Conservation (phyloP, 306 rosid genomes). For the Lablab purpureus region DNA sequence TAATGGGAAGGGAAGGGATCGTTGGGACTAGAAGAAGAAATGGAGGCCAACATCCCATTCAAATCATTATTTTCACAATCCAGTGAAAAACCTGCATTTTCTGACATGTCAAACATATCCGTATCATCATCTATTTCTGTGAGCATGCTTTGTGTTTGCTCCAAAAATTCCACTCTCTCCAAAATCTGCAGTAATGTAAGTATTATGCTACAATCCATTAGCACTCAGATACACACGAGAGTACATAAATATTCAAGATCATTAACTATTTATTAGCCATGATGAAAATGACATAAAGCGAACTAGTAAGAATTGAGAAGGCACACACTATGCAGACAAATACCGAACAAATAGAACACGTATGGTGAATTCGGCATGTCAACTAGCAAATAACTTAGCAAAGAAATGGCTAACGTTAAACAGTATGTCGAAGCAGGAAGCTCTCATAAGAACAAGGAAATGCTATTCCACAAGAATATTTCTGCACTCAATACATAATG, state of each 20-base stretch:
- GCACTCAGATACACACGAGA: background rate
- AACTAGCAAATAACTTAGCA: background rate
- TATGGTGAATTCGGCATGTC: background rate
- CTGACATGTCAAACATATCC: slow-evolving; percentile 31
- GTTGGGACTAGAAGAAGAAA: slow-evolving; percentile 52
- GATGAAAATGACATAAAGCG: background rate
- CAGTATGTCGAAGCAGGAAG: background rate
- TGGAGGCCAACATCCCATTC: slow-evolving; percentile 60
- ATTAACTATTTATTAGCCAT: background rate
- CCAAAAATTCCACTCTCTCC: slow-evolving; percentile 61
- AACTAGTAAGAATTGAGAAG: background rate
- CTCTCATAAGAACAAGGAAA: background rate
- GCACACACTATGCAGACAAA: slow-evolving; percentile 5
- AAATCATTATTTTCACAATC: slow-evolving; percentile 56
- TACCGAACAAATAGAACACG: slow-evolving; percentile 21
- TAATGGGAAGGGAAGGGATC: slow-evolving; percentile 40
- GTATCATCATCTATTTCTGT: slow-evolving; percentile 48
- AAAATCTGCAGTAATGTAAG: slow-evolving; percentile 58
- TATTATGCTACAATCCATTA: slow-evolving; percentile 30
- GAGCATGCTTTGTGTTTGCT: slow-evolving; percentile 62
- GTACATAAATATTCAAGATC: slow-evolving; percentile 7
- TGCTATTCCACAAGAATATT: slow-evolving; percentile 19
- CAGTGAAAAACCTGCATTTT: slow-evolving; percentile 43
- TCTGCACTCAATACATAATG: background rate
- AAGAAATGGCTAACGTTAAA: slow-evolving; percentile 21